phyloP scores from a whole-genome alignment of 2,329 filamentous ascomycete species.

The Harringtonia lauricola region DNA sequence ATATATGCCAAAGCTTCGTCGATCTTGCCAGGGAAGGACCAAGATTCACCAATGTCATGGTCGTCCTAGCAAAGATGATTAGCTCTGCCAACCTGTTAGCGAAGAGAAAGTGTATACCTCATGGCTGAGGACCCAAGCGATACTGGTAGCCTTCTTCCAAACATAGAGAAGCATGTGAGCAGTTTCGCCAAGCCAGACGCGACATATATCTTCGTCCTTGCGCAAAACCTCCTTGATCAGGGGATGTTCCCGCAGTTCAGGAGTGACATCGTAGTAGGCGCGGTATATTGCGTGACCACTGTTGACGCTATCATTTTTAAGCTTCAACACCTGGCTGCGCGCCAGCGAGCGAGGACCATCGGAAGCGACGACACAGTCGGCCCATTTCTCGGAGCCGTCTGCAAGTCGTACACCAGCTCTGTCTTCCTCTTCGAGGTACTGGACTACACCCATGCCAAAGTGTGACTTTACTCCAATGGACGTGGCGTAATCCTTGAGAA shows the following conservation, averaged over 20 bases:
- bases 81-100: no score
- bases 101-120: not conserved
- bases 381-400: no score
- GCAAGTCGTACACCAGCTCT: not conserved
- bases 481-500: not conserved
- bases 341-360: not conserved
- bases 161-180: not conserved
- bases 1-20: not conserved
- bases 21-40: not conserved
- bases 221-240: not conserved
- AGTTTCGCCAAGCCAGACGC: not conserved
- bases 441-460: not conserved
- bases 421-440: not conserved
- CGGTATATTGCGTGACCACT: not conserved
- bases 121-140: not conserved
- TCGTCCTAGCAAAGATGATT: not conserved
- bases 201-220: not conserved
- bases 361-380: not conserved
- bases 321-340: not conserved
- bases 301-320: not conserved
- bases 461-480: not conserved
- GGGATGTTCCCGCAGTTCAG: not conserved
- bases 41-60: not conserved
- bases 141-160: not conserved
- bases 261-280: not conserved